phyloP scores from a whole-genome alignment of 805 yeast genomes.

The Ascoidea asiatica region DNA sequence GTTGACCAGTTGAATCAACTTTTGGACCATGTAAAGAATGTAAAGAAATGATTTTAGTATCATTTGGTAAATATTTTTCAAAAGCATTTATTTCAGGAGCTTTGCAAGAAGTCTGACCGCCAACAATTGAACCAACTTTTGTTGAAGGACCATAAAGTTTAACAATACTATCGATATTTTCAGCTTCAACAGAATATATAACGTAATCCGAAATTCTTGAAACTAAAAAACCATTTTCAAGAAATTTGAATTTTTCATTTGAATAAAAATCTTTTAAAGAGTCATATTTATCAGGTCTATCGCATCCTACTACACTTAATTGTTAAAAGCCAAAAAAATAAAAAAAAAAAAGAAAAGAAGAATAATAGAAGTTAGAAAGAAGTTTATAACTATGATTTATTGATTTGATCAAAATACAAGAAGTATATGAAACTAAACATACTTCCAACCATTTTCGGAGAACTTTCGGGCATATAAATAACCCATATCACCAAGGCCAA shows the following conservation, averaged over 20 bases:
- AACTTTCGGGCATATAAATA: conserved; percentile 68
- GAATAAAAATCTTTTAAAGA: conserved; percentile 25
- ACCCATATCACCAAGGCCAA: conserved; percentile 46
- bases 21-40: conserved; percentile 94
- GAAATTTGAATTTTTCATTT: conserved; percentile 35
- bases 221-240: conserved; percentile 74
- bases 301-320: conserved; percentile 66
- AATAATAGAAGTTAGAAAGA: not conserved
- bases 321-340: not conserved
- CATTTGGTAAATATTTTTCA: conserved; percentile 60
- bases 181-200: conserved; percentile 91
- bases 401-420: too few species aligned
- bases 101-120: conserved; percentile 98
- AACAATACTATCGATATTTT: conserved; percentile 62
- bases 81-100: conserved; percentile 82
- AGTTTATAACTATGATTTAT: too few species aligned
- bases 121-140: conserved; percentile 79
- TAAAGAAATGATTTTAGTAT: conserved; percentile 71
- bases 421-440: conserved; percentile 9
- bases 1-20: conserved; percentile 84
- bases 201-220: conserved; percentile 72
- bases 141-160: conserved; percentile 73
- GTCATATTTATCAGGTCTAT: conserved; percentile 52
- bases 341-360: not conserved
- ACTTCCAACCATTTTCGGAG: conserved; percentile 70